phyloP scores from a whole-genome alignment of 1,139 yeast species.

The Candida buenavistaensis region DNA sequence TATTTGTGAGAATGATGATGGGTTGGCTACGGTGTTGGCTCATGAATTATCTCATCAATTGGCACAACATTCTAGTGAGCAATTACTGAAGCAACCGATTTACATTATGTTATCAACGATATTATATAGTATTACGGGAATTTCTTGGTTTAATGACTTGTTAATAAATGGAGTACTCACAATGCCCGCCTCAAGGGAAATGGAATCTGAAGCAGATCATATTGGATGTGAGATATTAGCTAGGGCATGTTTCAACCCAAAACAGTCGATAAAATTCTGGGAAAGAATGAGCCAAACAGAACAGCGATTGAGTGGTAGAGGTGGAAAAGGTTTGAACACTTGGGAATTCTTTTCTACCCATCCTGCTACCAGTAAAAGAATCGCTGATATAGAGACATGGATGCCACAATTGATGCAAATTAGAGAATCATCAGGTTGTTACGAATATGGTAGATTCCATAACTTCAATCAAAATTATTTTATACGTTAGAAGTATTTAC shows the following conservation, averaged over 20 bases:
- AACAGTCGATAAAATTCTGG: slow-evolving; percentile 78
- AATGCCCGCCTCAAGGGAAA: slow-evolving; percentile 84
- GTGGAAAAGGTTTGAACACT: slow-evolving; percentile 9
- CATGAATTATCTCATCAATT: slow-evolving; percentile 94
- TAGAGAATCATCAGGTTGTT: slow-evolving; percentile 33
- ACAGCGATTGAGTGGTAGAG: slow-evolving; percentile 16
- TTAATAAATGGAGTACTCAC: slow-evolving; percentile 60
- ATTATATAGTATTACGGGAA: slow-evolving; percentile 39
- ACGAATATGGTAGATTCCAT: slow-evolving; percentile 24
- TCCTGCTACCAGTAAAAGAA: slow-evolving; percentile 79
- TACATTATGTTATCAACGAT: slow-evolving; percentile 53
- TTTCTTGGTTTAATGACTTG: slow-evolving; percentile 47
- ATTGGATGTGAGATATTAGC: slow-evolving; percentile 93
- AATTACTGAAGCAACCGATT: slow-evolving; percentile 63
- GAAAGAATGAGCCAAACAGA: slow-evolving; percentile 72
- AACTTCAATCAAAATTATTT: slow-evolving; percentile 21
- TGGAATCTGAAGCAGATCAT: slow-evolving; percentile 96
- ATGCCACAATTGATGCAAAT: slow-evolving; percentile 62
- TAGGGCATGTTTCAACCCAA: slow-evolving; percentile 79
- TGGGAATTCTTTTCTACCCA: slow-evolving; percentile 76
- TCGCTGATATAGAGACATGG: slow-evolving; percentile 69
- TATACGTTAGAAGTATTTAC: slow-evolving; percentile 9
- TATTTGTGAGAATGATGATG: slow-evolving; percentile 80
- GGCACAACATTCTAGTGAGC: slow-evolving; percentile 89
- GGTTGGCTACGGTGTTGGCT: slow-evolving; percentile 87